Base-by-base conservation (phyloP, 257 asterid species). In the Cinchona pubescens region DNA sequence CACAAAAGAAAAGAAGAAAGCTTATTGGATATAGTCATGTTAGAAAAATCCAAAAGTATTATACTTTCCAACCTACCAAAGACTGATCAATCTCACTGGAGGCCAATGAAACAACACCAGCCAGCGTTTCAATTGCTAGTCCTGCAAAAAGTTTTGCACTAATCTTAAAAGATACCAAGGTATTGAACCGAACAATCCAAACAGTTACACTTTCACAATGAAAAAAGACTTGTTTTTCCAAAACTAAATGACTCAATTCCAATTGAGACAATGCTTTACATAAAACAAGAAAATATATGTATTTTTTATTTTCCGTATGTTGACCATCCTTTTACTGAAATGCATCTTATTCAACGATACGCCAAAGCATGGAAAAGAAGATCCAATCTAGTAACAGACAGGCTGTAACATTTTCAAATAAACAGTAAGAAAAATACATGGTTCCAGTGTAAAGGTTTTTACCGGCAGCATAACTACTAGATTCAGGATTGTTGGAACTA, bases 381-480 rank as follows among this genome's bases (percentile, higher is more conserved):
- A 68, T 11, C n/a, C 5, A 30, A 69, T 32, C 37, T 59, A 18
- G 27, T 30, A 15, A 40, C 14, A 21, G 56, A 37, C 5, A 55
- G 48, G 14, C 18, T 11, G 4, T 13, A 55, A 64, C 29, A 35
- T 51, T 59, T 29, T 25, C n/a, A 60, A 62, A 51, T 43, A 19
- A 25, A 21, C 49, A 61, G 64, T 3, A 70, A 16, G 14, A 46
- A n/a, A 45, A 34, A 32, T 59, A 18, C 56, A 78, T 25, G 30
- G 16, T 46, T 25, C 13, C 6, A 2, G 18, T 21, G 27, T 14
- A 58, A 51, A 72, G 58, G 65, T 64, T 78, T 58, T 78, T 82
- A 91, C 99, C 99, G 56, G 99, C 97, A 83, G 99, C 97, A 49
- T 81, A 85, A 83, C 83, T 85, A 78, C 99, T 95, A 75, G 96